Conservation (phyloP, 345 rosid genomes). For the Erodium maritimum region DNA sequence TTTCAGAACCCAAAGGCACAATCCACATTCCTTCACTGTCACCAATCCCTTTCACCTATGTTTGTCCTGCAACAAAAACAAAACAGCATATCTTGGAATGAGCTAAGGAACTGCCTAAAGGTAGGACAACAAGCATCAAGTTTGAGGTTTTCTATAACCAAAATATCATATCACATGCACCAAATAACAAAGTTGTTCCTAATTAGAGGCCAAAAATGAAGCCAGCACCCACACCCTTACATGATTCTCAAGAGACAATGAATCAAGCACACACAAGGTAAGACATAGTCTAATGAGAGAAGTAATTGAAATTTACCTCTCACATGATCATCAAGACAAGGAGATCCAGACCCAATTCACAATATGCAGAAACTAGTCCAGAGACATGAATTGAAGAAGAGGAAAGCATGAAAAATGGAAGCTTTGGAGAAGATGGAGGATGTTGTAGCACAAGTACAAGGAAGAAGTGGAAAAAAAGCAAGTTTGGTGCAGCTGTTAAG, state of each 20-base stretch:
- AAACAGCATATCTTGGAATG: conserved; percentile 26
- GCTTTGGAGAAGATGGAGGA: conserved; percentile 4
- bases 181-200: conserved; percentile 21
- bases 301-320: too few relatives aligned
- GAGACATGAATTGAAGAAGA: too few relatives aligned
- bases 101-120: conserved; percentile 15
- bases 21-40: conserved; percentile 20
- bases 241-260: conserved; percentile 17
- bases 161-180: conserved; percentile 22
- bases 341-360: too few relatives aligned
- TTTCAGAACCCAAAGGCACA: conserved; percentile 16
- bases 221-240: not conserved
- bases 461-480: not conserved
- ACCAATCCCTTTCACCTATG: conserved; percentile 7
- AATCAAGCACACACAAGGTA: conserved; percentile 15
- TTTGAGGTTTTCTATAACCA: conserved; percentile 25
- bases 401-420: too few relatives aligned
- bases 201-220: conserved; percentile 3
- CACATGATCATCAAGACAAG: too few relatives aligned
- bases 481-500: not conserved
- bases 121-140: conserved; percentile 7
- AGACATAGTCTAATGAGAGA: too few relatives aligned
- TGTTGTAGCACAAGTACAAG: not conserved
- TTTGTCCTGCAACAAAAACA: conserved; percentile 7
- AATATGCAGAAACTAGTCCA: too few relatives aligned